phyloP scores from a whole-genome alignment of 495 filamentous ascomycete species.

The Xeromyces bisporus region DNA sequence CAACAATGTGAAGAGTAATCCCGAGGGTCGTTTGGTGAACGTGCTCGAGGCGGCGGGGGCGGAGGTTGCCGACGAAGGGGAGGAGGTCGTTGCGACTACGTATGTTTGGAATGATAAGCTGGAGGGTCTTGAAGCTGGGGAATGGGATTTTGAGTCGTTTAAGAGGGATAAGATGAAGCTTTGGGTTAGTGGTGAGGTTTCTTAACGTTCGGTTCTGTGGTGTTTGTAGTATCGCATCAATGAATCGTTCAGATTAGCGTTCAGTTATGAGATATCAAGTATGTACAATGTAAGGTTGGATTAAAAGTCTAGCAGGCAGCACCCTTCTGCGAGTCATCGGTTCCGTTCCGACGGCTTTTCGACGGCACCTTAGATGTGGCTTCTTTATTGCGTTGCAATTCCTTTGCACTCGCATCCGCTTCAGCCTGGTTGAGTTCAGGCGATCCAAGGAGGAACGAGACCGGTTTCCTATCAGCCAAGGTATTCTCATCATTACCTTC shows the following conservation, averaged over 20 bases:
- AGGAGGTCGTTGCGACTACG: conserved; percentile 49
- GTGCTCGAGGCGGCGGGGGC: conserved; percentile 18
- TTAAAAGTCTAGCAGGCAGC: too few species aligned
- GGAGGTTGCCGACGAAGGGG: conserved; percentile 17
- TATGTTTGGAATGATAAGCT: conserved; percentile 51
- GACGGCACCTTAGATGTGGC: too few species aligned
- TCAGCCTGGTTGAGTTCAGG: conserved; percentile 1
- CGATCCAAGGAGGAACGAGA: conserved; percentile 21
- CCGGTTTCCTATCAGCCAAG: conserved; percentile 17
- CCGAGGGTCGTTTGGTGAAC: conserved; percentile 11
- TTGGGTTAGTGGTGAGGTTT: too few species aligned
- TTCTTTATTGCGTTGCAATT: too few species aligned
- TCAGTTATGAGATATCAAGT: too few species aligned
- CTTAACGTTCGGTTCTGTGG: too few species aligned
- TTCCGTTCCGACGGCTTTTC: too few species aligned
- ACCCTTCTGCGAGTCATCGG: too few species aligned
- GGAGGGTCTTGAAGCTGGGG: conserved; percentile 39
- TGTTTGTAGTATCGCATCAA: too few species aligned
- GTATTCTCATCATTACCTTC: conserved; percentile 4
- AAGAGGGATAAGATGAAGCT: conserved; percentile 47
- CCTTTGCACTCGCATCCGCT: too few species aligned
- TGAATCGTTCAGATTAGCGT: too few species aligned
- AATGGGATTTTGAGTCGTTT: conserved; percentile 76
- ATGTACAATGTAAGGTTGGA: too few species aligned
- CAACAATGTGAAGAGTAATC: conserved; percentile 1